phyloP scores from a whole-genome alignment of 1,284 basidiomycete genomes.

The Peniophora sp. region DNA sequence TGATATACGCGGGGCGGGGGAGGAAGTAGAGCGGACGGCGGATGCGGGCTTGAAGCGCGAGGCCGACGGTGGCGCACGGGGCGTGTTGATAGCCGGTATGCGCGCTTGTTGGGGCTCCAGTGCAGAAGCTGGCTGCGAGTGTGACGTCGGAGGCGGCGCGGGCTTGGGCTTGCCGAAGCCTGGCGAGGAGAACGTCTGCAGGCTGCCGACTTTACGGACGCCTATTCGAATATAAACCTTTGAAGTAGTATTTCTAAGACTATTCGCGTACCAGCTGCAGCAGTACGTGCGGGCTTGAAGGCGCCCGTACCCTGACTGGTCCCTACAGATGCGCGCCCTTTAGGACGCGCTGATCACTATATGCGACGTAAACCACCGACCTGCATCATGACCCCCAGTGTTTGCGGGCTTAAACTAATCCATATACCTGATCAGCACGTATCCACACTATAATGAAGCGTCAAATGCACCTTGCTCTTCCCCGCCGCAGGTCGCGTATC shows the following conservation, averaged over 20 bases:
- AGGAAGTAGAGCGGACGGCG: neutral
- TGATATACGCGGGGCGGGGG: neutral
- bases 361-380: neutral
- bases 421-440: neutral
- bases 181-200: no score
- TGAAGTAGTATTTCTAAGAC: no score
- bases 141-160: neutral
- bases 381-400: neutral
- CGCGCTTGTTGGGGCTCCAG: neutral
- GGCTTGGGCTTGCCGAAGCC: neutral
- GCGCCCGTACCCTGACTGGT: no score
- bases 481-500: neutral
- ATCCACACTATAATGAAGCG: neutral
- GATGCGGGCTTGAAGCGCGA: neutral
- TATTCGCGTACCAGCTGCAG: no score
- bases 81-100: neutral
- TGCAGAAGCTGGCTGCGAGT: neutral
- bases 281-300: no score
- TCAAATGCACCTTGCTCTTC: neutral
- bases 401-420: neutral
- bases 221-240: no score
- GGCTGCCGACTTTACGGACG: no score
- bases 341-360: neutral
- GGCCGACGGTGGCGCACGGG: neutral
- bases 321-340: neutral